A percentile compares a stretch with the other conserved stretches of the same genome.
Conservation (phyloP, 2,329 filamentous ascomycete genomes). For the Lecanosticta acicola region DNA sequence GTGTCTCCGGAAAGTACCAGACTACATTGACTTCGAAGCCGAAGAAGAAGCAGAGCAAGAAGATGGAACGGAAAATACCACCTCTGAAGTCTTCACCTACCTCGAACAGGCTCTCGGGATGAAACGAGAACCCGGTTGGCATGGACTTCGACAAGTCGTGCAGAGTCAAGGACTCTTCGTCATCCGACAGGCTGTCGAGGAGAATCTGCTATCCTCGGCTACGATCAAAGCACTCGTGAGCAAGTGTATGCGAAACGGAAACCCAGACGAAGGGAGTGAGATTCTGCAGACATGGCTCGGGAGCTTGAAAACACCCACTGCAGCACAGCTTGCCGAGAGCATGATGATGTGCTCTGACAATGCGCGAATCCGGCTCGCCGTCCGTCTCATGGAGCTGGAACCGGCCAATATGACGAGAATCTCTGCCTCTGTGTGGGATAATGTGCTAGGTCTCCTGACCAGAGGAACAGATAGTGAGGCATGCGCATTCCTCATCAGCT, state of each 20-base stretch:
- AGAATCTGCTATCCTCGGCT: slow-evolving; percentile 31
- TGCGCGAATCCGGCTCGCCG: no score
- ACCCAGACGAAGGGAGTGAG: neutral
- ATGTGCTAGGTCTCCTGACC: slow-evolving; percentile 5
- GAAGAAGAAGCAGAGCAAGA: slow-evolving; percentile 32
- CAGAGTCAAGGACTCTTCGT: slow-evolving; percentile 38
- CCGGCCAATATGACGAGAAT: no score
- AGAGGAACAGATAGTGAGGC: slow-evolving; percentile 1
- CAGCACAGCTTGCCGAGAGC: no score
- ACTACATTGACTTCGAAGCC: slow-evolving; percentile 31
- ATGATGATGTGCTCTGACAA: no score
- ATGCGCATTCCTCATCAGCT: neutral
- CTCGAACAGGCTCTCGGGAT: slow-evolving; percentile 37
- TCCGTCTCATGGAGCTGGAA: no score
- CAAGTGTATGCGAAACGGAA: slow-evolving; percentile 4
- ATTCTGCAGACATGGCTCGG: slow-evolving; percentile 1
- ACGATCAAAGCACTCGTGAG: neutral
- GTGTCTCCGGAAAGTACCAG: slow-evolving; percentile 37
- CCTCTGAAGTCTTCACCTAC: slow-evolving; percentile 38
- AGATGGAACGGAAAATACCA: slow-evolving; percentile 33
- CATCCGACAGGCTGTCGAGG: slow-evolving; percentile 34
- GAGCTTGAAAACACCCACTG: no score
- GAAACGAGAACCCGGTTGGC: slow-evolving; percentile 32
- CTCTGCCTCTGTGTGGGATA: no score
- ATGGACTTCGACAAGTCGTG: slow-evolving; percentile 36